Conservation (phyloP, 805 yeast species). For the Groenewaldozyma tartarivorans region DNA sequence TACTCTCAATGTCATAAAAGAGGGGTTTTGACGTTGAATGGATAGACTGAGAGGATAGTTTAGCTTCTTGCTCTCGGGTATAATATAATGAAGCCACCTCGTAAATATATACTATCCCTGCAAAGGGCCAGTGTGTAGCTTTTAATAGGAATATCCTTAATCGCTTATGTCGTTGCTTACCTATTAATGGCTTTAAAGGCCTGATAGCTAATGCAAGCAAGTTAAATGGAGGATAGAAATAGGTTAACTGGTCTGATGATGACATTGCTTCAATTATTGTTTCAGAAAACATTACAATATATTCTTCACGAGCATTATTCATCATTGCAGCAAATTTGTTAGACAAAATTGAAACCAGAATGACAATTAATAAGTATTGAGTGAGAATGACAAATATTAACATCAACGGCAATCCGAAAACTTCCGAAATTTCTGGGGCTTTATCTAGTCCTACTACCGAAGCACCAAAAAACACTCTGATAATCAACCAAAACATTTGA, state of each 20-base stretch:
- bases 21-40: too few species aligned
- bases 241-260: conserved; percentile 25
- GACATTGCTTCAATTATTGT: conserved; percentile 25
- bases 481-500: conserved; percentile 25
- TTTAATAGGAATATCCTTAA: conserved; percentile 21
- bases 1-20: too few species aligned
- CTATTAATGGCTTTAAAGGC: conserved; percentile 20
- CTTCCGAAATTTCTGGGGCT: conserved; percentile 22
- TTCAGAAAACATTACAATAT: conserved; percentile 23
- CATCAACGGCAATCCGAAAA: conserved; percentile 27
- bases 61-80: conserved; percentile 1
- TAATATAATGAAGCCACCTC: conserved; percentile 11
- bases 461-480: conserved; percentile 27
- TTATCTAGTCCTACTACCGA: conserved; percentile 25
- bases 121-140: conserved; percentile 24
- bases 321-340: conserved; percentile 25
- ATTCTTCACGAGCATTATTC: conserved; percentile 28
- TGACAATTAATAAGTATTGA: conserved; percentile 24
- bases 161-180: conserved; percentile 18
- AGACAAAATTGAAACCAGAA: conserved; percentile 27
- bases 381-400: conserved; percentile 24
- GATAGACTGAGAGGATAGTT: too few species aligned
- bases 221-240: conserved; percentile 27
- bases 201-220: conserved; percentile 21
- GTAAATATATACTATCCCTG: conserved; percentile 17